A percentile compares a stretch with the other conserved stretches of the same genome.
These are phyloP conservation scores for Paecilomyces niveus DNA, from an alignment of 2,329 filamentous ascomycete species.

Conservation along the genomic window DNA sequence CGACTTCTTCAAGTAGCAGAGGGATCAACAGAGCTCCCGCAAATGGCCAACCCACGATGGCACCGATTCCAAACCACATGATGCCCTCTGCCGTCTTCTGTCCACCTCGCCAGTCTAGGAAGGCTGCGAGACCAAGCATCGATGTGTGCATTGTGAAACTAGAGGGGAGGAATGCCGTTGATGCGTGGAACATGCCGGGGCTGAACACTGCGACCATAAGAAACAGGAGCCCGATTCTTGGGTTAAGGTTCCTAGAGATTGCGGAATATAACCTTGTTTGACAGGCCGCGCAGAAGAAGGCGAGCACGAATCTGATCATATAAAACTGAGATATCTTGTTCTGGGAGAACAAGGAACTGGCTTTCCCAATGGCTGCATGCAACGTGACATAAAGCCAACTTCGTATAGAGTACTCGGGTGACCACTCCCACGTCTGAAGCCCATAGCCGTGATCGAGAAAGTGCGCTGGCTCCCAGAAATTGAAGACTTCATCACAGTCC, in stretches of 20 bases:
- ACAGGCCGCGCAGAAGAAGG: conserved; percentile 68
- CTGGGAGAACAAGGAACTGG: conserved; percentile 50
- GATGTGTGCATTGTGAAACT: conserved; percentile 95
- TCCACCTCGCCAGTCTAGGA: conserved; percentile 81
- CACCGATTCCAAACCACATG: conserved; percentile 82
- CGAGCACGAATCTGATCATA: conserved; percentile 69
- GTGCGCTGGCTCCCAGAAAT: conserved; percentile 97
- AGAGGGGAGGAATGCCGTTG: conserved; percentile 78
- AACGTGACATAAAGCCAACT: conserved; percentile 87
- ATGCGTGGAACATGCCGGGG: conserved; percentile 90
- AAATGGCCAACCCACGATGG: conserved; percentile 91
- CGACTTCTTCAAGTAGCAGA: conserved; percentile 69
- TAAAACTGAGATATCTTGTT: conserved; percentile 68
- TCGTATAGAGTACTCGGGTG: conserved; percentile 85
- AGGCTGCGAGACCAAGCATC: conserved; percentile 78
- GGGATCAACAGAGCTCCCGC: conserved; percentile 73
- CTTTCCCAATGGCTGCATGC: conserved; percentile 65
- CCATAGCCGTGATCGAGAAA: conserved; percentile 90
- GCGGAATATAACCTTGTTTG: conserved; percentile 76
- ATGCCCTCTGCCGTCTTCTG: conserved; percentile 76
- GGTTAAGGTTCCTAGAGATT: conserved; percentile 68
- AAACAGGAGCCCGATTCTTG: conserved; percentile 79
- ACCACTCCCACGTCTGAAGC: conserved; percentile 98
- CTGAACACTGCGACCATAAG: conserved; percentile 68
- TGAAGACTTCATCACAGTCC: conserved; percentile 98